Percentiles rank a stretch among this genome's conserved stretches.
Conservation (phyloP, 257 asterid genomes). For the Haberlea rhodopensis region DNA sequence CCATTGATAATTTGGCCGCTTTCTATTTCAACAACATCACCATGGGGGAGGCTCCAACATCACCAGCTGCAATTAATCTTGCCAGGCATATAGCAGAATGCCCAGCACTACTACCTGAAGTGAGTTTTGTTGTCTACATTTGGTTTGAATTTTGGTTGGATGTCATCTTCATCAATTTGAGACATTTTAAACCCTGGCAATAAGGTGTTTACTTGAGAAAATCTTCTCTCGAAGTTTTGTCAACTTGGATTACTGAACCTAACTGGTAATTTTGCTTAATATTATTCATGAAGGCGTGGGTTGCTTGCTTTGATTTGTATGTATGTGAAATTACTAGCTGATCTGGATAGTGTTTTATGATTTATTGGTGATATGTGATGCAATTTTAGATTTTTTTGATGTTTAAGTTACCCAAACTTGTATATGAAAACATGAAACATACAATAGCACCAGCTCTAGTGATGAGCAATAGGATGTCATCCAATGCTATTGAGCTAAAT, state of each 20-base stretch:
- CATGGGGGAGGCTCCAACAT: constrained; percentile 67
- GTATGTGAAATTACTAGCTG: constrained; percentile 11
- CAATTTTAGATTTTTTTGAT: background rate
- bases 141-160: background rate
- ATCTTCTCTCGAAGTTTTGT: constrained; percentile 1
- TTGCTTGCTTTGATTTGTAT: constrained; percentile 16
- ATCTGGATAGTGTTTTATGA: background rate
- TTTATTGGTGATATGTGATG: background rate
- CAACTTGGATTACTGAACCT: constrained; percentile 5
- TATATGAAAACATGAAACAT: too few species aligned
- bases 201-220: constrained; percentile 7
- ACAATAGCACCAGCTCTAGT: too few species aligned
- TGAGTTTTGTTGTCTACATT: constrained; percentile 37
- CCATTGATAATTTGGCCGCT: constrained; percentile 83
- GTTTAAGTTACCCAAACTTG: too few species aligned
- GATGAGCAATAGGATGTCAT: too few species aligned
- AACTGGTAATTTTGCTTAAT: constrained; percentile 6
- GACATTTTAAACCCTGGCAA: constrained; percentile 10
- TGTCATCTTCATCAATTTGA: constrained; percentile 14
- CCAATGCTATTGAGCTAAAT: too few species aligned
- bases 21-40: constrained; percentile 82
- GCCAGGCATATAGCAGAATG: constrained; percentile 81
- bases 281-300: constrained; percentile 12
- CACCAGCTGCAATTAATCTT: constrained; percentile 75
- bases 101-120: constrained; percentile 82